Evolutionary conservation across 371 early-diverging fungal species (phyloP).

Genomic region (Agmasoma carcini): DNA sequence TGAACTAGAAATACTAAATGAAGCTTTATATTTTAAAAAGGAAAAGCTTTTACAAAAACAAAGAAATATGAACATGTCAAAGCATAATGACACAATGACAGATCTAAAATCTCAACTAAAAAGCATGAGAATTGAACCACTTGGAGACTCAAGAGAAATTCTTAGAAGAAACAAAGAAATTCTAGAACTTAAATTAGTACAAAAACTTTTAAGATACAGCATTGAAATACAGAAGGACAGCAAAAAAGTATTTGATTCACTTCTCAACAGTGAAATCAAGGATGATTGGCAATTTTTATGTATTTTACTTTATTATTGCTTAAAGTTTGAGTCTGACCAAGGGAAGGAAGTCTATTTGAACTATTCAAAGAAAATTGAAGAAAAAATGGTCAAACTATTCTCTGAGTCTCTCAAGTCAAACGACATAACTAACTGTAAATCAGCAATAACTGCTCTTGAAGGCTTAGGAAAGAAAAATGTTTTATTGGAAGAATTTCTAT

Average conservation of each 20-base stretch:
- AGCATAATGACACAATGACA: not conserved
- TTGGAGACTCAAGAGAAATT: constrained; percentile 26
- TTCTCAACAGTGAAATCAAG: constrained; percentile 21
- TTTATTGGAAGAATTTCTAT: constrained; percentile 24
- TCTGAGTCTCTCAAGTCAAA: constrained; percentile 8
- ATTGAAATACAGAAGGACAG: constrained; percentile 30
- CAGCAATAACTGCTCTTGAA: constrained; percentile 8
- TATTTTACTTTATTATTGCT: constrained; percentile 6
- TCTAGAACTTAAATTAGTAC: constrained; percentile 26
- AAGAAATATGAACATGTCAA: not conserved
- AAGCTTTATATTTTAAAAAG: constrained; percentile 42
- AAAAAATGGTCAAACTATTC: constrained; percentile 32
- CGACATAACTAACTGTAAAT: constrained; percentile 11
- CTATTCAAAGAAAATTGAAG: constrained; percentile 29
- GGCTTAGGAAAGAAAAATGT: constrained; percentile 19
- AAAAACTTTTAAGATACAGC: constrained; percentile 28
- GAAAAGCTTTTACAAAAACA: constrained; percentile 26
- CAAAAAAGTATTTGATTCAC: constrained; percentile 14
- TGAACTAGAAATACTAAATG: constrained; percentile 28
- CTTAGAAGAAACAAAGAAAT: constrained; percentile 34
- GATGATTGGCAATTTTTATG: constrained; percentile 39
- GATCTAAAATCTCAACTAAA: constrained; percentile 10
- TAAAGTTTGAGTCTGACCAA: not conserved
- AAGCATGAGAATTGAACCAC: constrained; percentile 15
- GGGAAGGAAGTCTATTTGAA: constrained; percentile 7